Percentiles rank a stretch among this genome's conserved stretches.
phyloP scores from a whole-genome alignment of 2,329 filamentous ascomycete genomes.

The Balansia obtecta region DNA sequence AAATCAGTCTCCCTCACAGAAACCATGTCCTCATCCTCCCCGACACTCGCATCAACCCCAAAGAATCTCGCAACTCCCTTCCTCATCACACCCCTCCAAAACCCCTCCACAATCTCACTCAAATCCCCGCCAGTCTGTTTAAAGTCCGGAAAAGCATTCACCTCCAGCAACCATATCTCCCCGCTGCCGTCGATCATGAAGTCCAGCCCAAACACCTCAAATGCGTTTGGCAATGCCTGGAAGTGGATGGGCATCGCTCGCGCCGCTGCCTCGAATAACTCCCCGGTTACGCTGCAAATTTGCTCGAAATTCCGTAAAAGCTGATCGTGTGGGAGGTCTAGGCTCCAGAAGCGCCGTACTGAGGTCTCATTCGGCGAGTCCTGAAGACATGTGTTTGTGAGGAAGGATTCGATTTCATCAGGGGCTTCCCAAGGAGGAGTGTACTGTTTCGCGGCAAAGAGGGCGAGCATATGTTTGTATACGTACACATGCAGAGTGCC shows the following conservation, averaged over 20 bases:
- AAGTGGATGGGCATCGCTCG: conserved; percentile 80
- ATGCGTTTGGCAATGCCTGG: conserved; percentile 75
- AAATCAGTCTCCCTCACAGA: conserved; percentile 41
- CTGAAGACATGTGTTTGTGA: conserved; percentile 95
- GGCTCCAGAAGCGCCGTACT: conserved; percentile 63
- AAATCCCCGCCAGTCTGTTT: conserved; percentile 80
- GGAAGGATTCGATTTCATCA: conserved; percentile 53
- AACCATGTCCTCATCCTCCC: conserved; percentile 32
- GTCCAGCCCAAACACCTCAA: conserved; percentile 86
- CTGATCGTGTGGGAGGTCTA: conserved; percentile 37
- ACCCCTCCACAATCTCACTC: conserved; percentile 55
- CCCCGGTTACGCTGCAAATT: conserved; percentile 60
- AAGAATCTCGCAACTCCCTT: conserved; percentile 60
- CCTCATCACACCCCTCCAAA: conserved; percentile 66
- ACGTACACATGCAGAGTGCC: conserved; percentile 74
- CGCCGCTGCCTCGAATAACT: conserved; percentile 78
- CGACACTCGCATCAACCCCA: conserved; percentile 15
- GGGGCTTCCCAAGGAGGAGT: conserved; percentile 43
- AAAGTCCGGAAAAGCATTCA: conserved; percentile 96
- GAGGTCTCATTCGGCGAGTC: conserved; percentile 44
- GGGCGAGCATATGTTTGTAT: conserved; percentile 80
- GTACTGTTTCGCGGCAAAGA: conserved; percentile 75
- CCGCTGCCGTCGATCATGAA: conserved; percentile 64
- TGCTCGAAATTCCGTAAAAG: conserved; percentile 57
- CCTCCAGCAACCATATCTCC: conserved; percentile 66